Percentiles rank a stretch among this genome's conserved stretches.
phyloP scores from a whole-genome alignment of 306 rosid species.

The Clitoria ternatea region DNA sequence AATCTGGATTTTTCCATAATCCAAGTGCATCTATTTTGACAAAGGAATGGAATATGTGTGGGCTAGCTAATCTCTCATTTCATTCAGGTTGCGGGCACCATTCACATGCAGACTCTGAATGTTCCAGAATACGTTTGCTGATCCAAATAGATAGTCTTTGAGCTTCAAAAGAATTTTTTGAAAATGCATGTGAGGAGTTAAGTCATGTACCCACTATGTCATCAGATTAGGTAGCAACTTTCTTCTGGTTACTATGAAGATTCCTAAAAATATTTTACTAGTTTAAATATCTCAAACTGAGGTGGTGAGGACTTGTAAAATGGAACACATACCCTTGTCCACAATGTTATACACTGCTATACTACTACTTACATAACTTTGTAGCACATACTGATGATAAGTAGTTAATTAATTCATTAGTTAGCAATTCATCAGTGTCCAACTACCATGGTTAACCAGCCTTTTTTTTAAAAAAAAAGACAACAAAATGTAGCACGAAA shows the following conservation, averaged over 20 bases:
- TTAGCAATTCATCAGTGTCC: too few species aligned
- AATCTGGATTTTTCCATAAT: too few species aligned
- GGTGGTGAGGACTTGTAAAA: background rate
- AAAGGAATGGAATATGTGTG: too few species aligned
- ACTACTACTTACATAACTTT: background rate
- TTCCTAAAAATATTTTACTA: background rate
- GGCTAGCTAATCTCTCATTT: too few species aligned
- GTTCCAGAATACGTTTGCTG: background rate
- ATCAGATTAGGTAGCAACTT: too few species aligned
- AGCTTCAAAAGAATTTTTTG: background rate
- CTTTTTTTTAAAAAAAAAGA: background rate
- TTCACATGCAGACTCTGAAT: background rate
- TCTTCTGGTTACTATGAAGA: background rate
- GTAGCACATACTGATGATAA: background rate
- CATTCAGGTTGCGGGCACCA: too few species aligned
- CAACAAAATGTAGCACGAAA: background rate
- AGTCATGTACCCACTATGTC: too few species aligned
- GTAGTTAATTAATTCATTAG: too few species aligned
- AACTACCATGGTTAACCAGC: too few species aligned
- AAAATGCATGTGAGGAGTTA: too few species aligned
- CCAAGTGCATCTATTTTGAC: too few species aligned
- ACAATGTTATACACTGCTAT: background rate
- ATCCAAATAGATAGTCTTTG: background rate
- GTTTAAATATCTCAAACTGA: background rate
- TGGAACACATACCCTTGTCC: background rate